phyloP scores from a whole-genome alignment of 78 protist genomes.

The Diacronema lutheri region DNA sequence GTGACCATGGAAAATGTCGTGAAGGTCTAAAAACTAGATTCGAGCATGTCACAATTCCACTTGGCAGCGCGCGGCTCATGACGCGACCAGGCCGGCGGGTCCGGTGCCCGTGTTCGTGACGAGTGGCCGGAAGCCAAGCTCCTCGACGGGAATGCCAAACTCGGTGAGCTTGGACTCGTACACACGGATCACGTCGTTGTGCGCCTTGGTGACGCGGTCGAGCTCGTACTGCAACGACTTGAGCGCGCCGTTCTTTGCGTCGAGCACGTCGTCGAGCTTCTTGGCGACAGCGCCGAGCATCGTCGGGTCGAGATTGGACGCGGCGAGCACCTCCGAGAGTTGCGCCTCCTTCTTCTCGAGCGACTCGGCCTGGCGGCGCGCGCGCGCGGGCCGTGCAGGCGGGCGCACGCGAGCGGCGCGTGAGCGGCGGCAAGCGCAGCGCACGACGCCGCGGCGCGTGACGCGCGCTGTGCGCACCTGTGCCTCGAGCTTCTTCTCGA shows the following conservation, averaged over 20 bases:
- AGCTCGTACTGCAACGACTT: constrained; percentile 49
- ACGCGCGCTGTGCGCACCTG: too few relatives aligned
- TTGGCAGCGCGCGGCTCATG: not conserved
- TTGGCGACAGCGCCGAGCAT: constrained; percentile 47
- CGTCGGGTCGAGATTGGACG: constrained; percentile 66
- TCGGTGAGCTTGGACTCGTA: constrained; percentile 61
- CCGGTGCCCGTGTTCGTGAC: constrained; percentile 27
- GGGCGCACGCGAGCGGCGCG: too few relatives aligned
- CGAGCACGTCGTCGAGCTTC: constrained; percentile 61
- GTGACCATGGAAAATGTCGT: too few relatives aligned
- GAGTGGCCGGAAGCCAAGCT: constrained; percentile 58
- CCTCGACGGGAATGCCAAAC: constrained; percentile 59
- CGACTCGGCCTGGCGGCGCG: constrained; percentile 7
- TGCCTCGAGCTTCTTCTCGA: constrained; percentile 65
- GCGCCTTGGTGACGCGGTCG: constrained; percentile 39
- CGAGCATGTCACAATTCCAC: not conserved
- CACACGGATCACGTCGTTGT: constrained; percentile 57
- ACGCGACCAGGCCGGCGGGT: constrained; percentile 49
- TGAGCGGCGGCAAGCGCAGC: too few relatives aligned
- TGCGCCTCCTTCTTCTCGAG: constrained; percentile 80
- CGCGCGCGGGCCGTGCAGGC: too few relatives aligned
- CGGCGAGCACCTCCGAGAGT: constrained; percentile 69
- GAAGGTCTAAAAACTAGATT: too few relatives aligned
- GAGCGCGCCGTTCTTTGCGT: constrained; percentile 65
- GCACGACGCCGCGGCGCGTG: too few relatives aligned